phyloP scores from a whole-genome alignment of 495 filamentous ascomycete species.

The Xylona heveae region DNA sequence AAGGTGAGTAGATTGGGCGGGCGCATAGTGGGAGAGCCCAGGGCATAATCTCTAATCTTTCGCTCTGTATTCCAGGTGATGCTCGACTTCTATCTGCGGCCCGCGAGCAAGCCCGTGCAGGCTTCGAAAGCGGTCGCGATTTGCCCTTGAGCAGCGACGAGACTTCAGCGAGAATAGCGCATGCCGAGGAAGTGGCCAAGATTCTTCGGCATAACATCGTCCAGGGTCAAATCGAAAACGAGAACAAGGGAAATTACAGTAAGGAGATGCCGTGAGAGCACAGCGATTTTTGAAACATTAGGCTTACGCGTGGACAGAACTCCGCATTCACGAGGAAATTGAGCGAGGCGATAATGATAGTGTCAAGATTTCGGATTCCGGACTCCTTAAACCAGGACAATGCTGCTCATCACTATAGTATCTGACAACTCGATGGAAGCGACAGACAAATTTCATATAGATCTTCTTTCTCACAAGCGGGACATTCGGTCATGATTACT shows the following conservation, averaged over 20 bases:
- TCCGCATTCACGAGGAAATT: constrained; percentile 75
- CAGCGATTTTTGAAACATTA: too few relatives aligned
- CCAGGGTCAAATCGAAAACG: constrained; percentile 38
- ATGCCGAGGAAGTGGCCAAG: constrained; percentile 65
- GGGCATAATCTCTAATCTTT: too few relatives aligned
- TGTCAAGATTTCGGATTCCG: constrained; percentile 32
- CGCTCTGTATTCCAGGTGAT: constrained; percentile 59
- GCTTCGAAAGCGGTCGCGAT: constrained; percentile 43
- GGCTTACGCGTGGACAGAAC: constrained; percentile 32
- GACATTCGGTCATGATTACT: too few relatives aligned
- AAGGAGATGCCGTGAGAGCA: too few relatives aligned
- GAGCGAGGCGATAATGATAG: constrained; percentile 86
- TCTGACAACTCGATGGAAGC: too few relatives aligned
- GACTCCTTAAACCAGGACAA: not conserved
- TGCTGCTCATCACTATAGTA: not conserved
- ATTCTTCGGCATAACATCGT: constrained; percentile 73
- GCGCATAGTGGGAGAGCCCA: too few relatives aligned
- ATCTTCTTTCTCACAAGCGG: too few relatives aligned
- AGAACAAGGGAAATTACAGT: constrained; percentile 41
- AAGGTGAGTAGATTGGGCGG: constrained; percentile 49
- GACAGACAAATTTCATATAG: too few relatives aligned
- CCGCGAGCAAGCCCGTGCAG: constrained; percentile 40
- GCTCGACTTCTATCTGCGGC: constrained; percentile 40
- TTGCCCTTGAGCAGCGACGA: constrained; percentile 30
- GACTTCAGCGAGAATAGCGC: constrained; percentile 30